These are phyloP conservation scores for Saccharomycopsis fermentans DNA, from an alignment of 805 yeast species.

Conservation along the genomic window DNA sequence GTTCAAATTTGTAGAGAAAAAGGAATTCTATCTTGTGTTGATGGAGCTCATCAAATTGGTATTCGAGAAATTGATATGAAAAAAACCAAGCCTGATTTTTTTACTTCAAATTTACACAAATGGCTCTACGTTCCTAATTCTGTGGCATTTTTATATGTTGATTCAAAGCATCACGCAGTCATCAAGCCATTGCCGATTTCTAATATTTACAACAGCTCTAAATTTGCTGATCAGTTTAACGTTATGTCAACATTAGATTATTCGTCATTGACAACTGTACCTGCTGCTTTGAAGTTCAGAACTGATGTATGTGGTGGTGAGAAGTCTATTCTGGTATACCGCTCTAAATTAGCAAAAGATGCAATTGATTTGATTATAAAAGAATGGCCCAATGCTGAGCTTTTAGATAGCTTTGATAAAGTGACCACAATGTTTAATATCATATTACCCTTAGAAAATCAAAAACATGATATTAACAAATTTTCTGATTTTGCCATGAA, in stretches of 20 bases:
- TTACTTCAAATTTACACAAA: conserved; percentile 55
- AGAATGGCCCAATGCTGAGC: conserved; percentile 18
- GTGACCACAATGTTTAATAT: conserved; percentile 17
- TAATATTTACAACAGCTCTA: conserved; percentile 29
- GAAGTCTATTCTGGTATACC: conserved; percentile 38
- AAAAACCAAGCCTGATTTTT: conserved; percentile 46
- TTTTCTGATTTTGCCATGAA: conserved; percentile 3
- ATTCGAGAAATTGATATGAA: conserved; percentile 23
- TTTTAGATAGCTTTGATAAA: conserved; percentile 6
- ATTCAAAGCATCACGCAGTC: conserved; percentile 36
- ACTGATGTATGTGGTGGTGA: conserved; percentile 52
- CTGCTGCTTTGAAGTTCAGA: conserved; percentile 45
- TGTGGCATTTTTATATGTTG: conserved; percentile 49
- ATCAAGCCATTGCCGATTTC: conserved; percentile 53
- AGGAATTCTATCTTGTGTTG: conserved; percentile 45
- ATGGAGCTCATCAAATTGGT: conserved; percentile 68
- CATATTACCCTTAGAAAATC: conserved; percentile 7
- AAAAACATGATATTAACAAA: neutral
- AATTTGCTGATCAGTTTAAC: conserved; percentile 37
- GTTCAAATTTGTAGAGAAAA: conserved; percentile 36
- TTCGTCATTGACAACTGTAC: conserved; percentile 33
- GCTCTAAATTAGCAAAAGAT: conserved; percentile 33
- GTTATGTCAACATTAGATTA: conserved; percentile 42
- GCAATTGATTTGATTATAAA: conserved; percentile 33
- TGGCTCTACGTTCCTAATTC: conserved; percentile 56